Conservation (phyloP, 2,329 filamentous ascomycete species). For the Penicillium expansum region DNA sequence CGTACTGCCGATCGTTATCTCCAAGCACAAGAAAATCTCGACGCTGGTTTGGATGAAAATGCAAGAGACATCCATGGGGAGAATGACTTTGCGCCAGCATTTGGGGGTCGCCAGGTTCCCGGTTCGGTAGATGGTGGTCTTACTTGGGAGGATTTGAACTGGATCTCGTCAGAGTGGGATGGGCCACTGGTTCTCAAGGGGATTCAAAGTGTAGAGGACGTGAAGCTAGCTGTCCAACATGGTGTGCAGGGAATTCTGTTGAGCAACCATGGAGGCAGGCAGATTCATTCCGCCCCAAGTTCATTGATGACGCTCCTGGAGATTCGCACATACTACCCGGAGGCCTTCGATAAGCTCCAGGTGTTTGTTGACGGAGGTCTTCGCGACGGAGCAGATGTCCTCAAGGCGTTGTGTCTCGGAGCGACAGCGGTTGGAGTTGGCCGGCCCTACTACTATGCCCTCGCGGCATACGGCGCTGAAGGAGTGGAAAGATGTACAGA, state of each 20-base stretch:
- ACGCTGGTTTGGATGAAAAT: conserved; percentile 1
- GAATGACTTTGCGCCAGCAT: conserved; percentile 16
- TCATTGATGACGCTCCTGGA: conserved; percentile 51
- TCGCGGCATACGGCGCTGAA: conserved; percentile 22
- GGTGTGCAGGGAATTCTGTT: conserved; percentile 48
- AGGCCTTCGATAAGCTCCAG: conserved; percentile 49
- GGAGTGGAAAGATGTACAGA: conserved; percentile 20
- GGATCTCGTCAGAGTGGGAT: conserved; percentile 5
- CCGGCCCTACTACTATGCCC: conserved; percentile 21
- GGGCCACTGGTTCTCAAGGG: conserved; percentile 18
- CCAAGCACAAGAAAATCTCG: conserved; percentile 16
- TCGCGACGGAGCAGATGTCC: conserved; percentile 50
- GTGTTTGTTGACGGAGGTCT: conserved; percentile 54
- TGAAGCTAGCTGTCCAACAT: conserved; percentile 17
- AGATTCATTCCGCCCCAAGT: conserved; percentile 49
- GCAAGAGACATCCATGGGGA: conserved; percentile 6
- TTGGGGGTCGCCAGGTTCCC: conserved; percentile 16
- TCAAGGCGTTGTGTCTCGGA: conserved; percentile 54
- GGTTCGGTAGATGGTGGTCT: conserved; percentile 17
- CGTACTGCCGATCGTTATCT: conserved; percentile 19
- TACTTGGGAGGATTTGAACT: conserved; percentile 7
- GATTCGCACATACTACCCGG: conserved; percentile 48
- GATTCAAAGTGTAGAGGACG: conserved; percentile 18
- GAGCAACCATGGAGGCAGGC: conserved; percentile 56
- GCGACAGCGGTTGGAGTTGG: conserved; percentile 53